Conservation (phyloP, 2,329 filamentous ascomycete species). For the Pseudogymnoascus sp. region DNA sequence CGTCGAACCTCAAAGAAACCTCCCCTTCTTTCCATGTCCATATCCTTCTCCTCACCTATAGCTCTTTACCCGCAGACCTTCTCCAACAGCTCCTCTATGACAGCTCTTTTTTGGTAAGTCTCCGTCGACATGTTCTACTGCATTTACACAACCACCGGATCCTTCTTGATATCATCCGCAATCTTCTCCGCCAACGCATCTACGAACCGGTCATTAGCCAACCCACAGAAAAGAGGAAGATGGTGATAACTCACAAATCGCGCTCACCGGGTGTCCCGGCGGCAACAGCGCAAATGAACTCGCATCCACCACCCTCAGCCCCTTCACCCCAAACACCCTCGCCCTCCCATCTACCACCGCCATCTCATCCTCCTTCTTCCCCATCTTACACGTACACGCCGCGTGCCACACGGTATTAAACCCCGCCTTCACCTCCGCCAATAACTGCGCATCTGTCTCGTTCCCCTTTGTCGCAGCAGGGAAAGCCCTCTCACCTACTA, state of each 20-base stretch:
- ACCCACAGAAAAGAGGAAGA: not conserved
- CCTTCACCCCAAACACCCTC: constrained; percentile 13
- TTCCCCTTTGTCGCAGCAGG: constrained; percentile 8
- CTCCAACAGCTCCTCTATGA: not conserved
- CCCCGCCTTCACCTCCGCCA: constrained; percentile 7
- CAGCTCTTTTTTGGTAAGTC: not conserved
- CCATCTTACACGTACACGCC: constrained; percentile 15
- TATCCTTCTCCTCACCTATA: not conserved
- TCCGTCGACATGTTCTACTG: not conserved
- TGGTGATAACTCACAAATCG: constrained; percentile 28
- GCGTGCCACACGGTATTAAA: constrained; percentile 7
- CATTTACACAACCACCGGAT: not conserved
- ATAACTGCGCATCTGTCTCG: constrained; percentile 21
- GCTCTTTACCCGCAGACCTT: not conserved
- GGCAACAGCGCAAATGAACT: constrained; percentile 19
- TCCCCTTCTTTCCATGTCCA: not conserved
- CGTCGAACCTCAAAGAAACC: not conserved
- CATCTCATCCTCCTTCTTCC: constrained; percentile 11
- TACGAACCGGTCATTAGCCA: constrained; percentile 10
- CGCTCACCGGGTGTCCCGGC: constrained; percentile 35
- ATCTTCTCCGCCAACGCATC: constrained; percentile 38
- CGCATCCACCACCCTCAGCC: constrained; percentile 14
- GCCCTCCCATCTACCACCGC: constrained; percentile 13
- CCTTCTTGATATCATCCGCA: constrained; percentile 22
- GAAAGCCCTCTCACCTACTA: not conserved